Base-by-base conservation (phyloP, 2,329 filamentous ascomycete genomes). In the Colletotrichum siamense region DNA sequence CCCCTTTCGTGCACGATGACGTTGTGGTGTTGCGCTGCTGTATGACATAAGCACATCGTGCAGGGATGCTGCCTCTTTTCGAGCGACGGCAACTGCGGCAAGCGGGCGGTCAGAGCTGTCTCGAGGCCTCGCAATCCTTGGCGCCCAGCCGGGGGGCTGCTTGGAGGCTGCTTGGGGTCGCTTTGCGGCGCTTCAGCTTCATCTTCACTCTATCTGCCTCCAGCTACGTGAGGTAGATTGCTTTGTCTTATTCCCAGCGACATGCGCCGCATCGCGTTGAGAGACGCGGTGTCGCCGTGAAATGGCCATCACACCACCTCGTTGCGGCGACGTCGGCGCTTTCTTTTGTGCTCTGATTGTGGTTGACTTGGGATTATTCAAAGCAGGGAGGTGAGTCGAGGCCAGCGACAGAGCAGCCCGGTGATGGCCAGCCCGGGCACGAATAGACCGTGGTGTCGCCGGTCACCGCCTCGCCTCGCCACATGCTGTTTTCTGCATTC, bases 1-100 rank as follows among this genome's bases (percentile, higher is more conserved):
- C 12, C 36, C 49, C 18, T 62, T 44, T 30, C 10, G 52, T 8
- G 73, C 69, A 49, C 63, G 32, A 76, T 76, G 73, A 76, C 73
- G 73, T 76, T 5, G 24, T 22, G 39, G 22, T 26, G 49, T 24
- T 52, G 34, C 18, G 18, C n/a, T 13, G 28, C 2, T 6, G 18
- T 15, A 59, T 73, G 39, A 73, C 69, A 63, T 76, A 73, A 76
- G 63, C 69, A 73, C 13, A 16, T 16, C 7, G 3, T 3, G 26
- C 69, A 67, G 30, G 52, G 62, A 10, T 34, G 12, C 2, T 62
- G 59, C 32, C n/a, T 49, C 32, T 69, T 69, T 28, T 62, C 9
- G 24, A 59, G 18, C n/a, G 15, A 73, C 34, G 71, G 57, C 55
- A 57, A 49, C 26, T 52, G 65, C 71, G 71, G 65, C 36, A 63